Evolutionary conservation across 2,329 filamentous ascomycete genomes (phyloP), one percentile per base, ranked within the genome.

Genomic region (Penicillium sp.): DNA sequence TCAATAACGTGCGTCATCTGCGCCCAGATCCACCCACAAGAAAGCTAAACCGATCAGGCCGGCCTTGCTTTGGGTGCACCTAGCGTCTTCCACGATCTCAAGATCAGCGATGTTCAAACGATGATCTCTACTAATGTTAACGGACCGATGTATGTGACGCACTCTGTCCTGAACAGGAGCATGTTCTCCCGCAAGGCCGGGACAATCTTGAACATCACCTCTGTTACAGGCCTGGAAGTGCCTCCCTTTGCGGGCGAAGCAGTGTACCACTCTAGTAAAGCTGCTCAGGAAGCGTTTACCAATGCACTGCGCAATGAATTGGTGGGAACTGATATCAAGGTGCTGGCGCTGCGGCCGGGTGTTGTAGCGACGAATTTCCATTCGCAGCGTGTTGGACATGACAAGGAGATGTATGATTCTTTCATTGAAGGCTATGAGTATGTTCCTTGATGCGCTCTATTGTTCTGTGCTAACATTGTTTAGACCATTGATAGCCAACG

Each of bases 361-460:
- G 62, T 66, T n/a, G 69, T 72, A 8, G 66, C 64, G 3, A 73
- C 68, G 0, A 59, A 73, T 41, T 75, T 74, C 32, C 72, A 74
- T 44, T 53, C 62, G 28, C 64, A 66, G 35, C 53, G 71, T 11
- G 68, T 74, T 1, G 65, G 66, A 0, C 64, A 64, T 44, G 68
- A 73, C 41, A 59, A 66, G 37, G 47, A 55, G 7, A 56, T 61
- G 43, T 68, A 69, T 30, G 58, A 71, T 17, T 55, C 52, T 0
- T 73, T 73, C 41, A 64, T 73, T 44, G 48, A 66, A 1, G 70
- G 71, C 0, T 72, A 63, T 35, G 41, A 44, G 41, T 46, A 38
- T 29, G 41, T 38, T 13, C 18, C 14, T 20, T n/a, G n/a, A 14
- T 25, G 11, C 10, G 12, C 6, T 34, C n/a, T 23, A 10, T n/a